A percentile compares a stretch with the other conserved stretches of the same genome.
These are phyloP conservation scores for Przewalskia tangutica DNA, from an alignment of 257 asterid species.

Conservation along the genomic window DNA sequence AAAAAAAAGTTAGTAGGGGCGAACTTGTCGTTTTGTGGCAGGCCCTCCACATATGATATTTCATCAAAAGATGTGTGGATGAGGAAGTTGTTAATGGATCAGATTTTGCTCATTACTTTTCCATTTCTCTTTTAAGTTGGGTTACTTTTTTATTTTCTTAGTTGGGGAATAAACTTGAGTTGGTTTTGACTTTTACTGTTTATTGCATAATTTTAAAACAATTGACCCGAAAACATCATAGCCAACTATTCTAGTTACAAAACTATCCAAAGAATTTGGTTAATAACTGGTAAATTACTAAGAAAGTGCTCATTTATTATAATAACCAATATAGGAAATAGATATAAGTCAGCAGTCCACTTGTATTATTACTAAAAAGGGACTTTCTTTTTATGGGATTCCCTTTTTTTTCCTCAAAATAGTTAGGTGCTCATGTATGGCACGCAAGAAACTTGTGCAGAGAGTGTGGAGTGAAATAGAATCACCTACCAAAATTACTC, in stretches of 20 bases:
- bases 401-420: not conserved
- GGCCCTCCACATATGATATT: not conserved
- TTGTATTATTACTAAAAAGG: not conserved
- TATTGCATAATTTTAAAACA: not conserved
- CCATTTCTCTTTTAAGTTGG: not conserved
- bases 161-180: not conserved
- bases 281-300: not conserved
- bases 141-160: not conserved
- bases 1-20: not conserved
- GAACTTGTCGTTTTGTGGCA: not conserved
- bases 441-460: conserved; percentile 4
- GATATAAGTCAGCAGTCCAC: not conserved
- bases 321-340: not conserved
- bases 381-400: not conserved
- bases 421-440: not conserved
- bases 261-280: not conserved
- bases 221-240: not conserved
- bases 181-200: not conserved
- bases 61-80: not conserved
- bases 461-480: not conserved
- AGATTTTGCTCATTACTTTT: not conserved
- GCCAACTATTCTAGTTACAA: not conserved
- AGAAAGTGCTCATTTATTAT: not conserved
- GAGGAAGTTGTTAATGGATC: not conserved
- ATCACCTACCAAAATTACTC: not conserved